Evolutionary conservation across 768 basidiomycete genomes (phyloP), one percentile per base, ranked within the genome.

Genomic region (Amylocystis lapponica): DNA sequence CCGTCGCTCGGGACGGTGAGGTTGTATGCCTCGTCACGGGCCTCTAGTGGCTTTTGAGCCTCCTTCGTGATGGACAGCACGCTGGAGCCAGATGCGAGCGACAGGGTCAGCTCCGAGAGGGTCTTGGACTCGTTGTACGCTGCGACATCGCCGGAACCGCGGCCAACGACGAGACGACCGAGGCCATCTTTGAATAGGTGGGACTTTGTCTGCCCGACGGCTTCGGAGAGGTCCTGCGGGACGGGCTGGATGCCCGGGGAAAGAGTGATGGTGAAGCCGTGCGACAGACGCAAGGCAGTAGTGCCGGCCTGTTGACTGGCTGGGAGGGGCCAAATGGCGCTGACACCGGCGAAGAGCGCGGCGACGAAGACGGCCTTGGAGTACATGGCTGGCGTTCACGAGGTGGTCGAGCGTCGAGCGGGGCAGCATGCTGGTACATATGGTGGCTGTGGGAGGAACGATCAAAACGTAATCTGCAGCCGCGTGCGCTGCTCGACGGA

Each of bases 141-240:
- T 7, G 41, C 36, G 0, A 59, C 65, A 53, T 82, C 76, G 6
- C 64, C 66, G 3, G 70, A 59, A 2, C 81, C 81, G 36, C 81
- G 77, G 13, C 77, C 78, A 20, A 78, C 69, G 27, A 76, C 68
- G 30, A 87, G 74, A 11, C 77, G 65, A 46, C 73, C 69, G 19
- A 81, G 74, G 51, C 77, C 73, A 59, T 86, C 85, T 5, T 63
- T 70, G 14, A 52, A 42, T 20, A 84, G 49, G 47, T 58, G 67
- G 2, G 41, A 30, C 46, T 67, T 69, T 0, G 81, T 75, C 32
- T 73, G 74, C 7, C 57, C 35, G 21, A 79, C 69, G 31, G 84
- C 84, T n/a, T 71, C 73, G 17, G 67, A 45, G 33, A 87, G 67
- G 58, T 87, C 84, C 16, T 60, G 49, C 0, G 83, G 80, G 1